Evolutionary conservation across 345 rosid species (phyloP).

Genomic region (Populus alba): DNA sequence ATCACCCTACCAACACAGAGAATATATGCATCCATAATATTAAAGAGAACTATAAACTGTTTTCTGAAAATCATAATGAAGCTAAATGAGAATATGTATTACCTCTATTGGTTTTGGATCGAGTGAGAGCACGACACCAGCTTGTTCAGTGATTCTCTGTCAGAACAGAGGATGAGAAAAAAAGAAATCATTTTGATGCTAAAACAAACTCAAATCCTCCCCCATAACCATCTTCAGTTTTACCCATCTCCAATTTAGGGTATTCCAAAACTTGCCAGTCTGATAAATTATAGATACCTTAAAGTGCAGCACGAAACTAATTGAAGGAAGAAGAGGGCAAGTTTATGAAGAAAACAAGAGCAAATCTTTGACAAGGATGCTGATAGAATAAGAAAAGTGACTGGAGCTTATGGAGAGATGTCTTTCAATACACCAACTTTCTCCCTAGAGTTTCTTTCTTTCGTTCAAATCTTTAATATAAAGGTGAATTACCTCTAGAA

Average conservation of each 20-base stretch:
- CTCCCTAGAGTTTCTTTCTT: not conserved
- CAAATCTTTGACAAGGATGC: not conserved
- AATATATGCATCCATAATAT: not conserved
- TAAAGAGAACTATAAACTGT: not conserved
- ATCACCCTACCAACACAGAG: slow-evolving; percentile 58
- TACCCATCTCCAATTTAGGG: not conserved
- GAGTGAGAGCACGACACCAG: slow-evolving; percentile 83
- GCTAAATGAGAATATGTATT: not conserved
- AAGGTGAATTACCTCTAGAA: slow-evolving; percentile 73
- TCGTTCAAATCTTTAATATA: not conserved
- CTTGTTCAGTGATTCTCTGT: slow-evolving; percentile 98
- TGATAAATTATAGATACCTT: not conserved
- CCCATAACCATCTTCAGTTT: not conserved
- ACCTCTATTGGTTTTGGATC: slow-evolving; percentile 98
- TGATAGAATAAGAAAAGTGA: not conserved
- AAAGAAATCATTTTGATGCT: not conserved
- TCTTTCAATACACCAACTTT: not conserved
- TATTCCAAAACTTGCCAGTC: not conserved
- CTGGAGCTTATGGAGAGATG: not conserved
- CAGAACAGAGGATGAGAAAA: slow-evolving; percentile 13
- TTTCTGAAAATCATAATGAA: not conserved
- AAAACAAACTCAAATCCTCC: not conserved
- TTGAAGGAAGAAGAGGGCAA: not conserved
- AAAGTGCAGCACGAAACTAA: not conserved
- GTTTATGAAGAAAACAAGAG: not conserved